A percentile compares a stretch with the other conserved stretches of the same genome.
These are phyloP conservation scores for Limonomyces culmigenus DNA, from an alignment of 1,284 basidiomycete genomes.

Conservation along the genomic window DNA sequence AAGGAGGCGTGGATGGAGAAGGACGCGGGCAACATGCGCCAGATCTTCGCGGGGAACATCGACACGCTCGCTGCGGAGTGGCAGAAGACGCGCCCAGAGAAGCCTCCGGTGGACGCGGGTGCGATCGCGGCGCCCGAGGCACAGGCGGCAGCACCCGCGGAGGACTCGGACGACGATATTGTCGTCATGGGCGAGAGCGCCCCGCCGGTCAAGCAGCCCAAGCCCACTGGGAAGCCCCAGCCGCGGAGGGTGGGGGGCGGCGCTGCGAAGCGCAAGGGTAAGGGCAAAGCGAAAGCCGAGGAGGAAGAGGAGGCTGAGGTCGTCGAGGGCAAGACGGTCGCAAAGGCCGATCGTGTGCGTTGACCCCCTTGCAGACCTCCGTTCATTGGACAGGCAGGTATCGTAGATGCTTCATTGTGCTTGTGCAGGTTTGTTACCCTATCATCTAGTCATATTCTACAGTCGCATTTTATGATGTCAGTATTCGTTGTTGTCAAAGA, in stretches of 20 bases:
- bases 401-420: no score
- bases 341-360: no score
- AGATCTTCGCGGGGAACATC: conserved; percentile 17
- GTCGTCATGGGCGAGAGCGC: neutral
- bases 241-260: neutral
- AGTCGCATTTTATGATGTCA: no score
- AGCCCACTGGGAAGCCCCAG: neutral
- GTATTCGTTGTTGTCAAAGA: no score
- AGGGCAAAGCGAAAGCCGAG: neutral
- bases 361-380: no score
- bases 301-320: neutral
- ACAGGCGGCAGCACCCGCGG: neutral
- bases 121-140: neutral
- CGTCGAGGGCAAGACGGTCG: no score
- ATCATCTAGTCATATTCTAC: no score
- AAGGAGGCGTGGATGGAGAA: conserved; percentile 30
- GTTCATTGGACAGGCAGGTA: no score
- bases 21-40: conserved; percentile 17
- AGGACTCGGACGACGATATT: neutral
- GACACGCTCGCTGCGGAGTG: conserved; percentile 22
- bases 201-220: neutral
- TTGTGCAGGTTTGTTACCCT: no score
- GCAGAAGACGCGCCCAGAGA: conserved; percentile 16
- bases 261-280: neutral
- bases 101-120: neutral